Conservation (phyloP, 768 basidiomycete species). For the Boletus vinaceobasis region DNA sequence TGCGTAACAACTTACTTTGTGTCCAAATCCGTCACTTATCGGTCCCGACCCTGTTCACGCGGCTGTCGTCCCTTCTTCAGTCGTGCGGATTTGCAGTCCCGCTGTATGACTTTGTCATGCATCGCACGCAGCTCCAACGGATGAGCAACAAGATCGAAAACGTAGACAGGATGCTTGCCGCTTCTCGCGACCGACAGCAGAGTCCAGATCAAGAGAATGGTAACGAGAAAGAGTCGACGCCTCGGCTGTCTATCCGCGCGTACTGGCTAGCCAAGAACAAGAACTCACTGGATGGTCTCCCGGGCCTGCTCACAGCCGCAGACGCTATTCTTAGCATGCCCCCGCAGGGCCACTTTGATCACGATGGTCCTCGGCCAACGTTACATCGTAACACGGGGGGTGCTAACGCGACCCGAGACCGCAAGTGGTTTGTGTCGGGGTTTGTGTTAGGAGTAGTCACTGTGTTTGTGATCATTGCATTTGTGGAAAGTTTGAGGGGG, state of each 20-base stretch:
- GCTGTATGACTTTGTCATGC: slow-evolving; percentile 53
- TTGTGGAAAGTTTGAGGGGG: background rate
- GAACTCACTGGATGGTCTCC: slow-evolving; percentile 56
- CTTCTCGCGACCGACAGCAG: background rate
- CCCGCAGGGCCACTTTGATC: slow-evolving; percentile 18
- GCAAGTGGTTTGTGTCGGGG: slow-evolving; percentile 17
- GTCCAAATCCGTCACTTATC: background rate
- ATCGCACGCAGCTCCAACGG: slow-evolving; percentile 51
- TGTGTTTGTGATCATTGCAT: slow-evolving; percentile 3
- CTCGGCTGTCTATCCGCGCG: slow-evolving; percentile 40
- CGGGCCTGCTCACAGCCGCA: slow-evolving; percentile 39
- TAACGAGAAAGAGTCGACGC: background rate
- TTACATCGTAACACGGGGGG: background rate
- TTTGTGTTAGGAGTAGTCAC: slow-evolving; percentile 16
- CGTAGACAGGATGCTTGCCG: slow-evolving; percentile 31
- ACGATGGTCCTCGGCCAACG: slow-evolving; percentile 10
- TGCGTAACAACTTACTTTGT: slow-evolving; percentile 17
- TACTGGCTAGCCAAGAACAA: slow-evolving; percentile 55
- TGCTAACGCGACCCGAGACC: background rate
- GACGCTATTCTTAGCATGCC: slow-evolving; percentile 10
- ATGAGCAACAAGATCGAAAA: slow-evolving; percentile 40
- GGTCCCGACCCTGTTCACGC: background rate
- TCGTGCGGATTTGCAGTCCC: slow-evolving; percentile 69
- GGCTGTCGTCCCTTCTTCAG: slow-evolving; percentile 32
- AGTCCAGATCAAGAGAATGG: background rate